Evolutionary conservation across 768 basidiomycete species (phyloP).

Genomic region (Holtermanniella nyarrowii): DNA sequence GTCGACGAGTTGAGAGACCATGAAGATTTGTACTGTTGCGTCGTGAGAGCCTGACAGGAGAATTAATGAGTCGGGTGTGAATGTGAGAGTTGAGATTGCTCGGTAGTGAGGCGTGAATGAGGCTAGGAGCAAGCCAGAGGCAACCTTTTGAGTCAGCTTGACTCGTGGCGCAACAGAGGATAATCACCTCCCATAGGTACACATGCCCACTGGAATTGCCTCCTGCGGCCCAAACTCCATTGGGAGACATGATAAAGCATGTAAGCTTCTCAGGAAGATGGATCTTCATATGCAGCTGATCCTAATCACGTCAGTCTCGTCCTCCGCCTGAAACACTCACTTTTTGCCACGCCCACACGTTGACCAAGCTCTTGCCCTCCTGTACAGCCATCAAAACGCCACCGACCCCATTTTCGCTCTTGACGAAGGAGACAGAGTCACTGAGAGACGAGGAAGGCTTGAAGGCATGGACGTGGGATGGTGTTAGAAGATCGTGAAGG

Average conservation of each 20-base stretch:
- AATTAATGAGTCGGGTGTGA: conserved; percentile 68
- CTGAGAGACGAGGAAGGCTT: conserved; percentile 64
- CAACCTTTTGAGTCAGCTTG: conserved; percentile 48
- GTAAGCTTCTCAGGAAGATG: conserved; percentile 82
- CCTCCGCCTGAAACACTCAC: conserved; percentile 42
- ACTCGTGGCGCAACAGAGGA: not conserved
- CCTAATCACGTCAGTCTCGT: conserved; percentile 49
- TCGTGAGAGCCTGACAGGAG: conserved; percentile 84
- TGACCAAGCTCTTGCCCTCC: conserved; percentile 74
- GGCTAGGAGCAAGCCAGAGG: conserved; percentile 85
- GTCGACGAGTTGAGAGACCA: conserved; percentile 29
- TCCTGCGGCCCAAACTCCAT: conserved; percentile 70
- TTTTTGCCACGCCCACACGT: conserved; percentile 91
- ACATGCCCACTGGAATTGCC: conserved; percentile 81
- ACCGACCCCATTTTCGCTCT: conserved; percentile 61
- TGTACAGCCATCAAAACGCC: conserved; percentile 77
- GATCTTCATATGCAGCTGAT: conserved; percentile 76
- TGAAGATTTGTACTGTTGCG: conserved; percentile 67
- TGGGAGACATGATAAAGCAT: conserved; percentile 63
- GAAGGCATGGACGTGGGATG: conserved; percentile 49
- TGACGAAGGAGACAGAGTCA: conserved; percentile 60
- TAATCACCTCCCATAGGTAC: conserved; percentile 88
- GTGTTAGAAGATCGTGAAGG: conserved; percentile 63
- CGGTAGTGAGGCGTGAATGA: conserved; percentile 96
- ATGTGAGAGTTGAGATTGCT: conserved; percentile 66